Conservation (phyloP, 345 rosid genomes). For the Gossypium arboreum region DNA sequence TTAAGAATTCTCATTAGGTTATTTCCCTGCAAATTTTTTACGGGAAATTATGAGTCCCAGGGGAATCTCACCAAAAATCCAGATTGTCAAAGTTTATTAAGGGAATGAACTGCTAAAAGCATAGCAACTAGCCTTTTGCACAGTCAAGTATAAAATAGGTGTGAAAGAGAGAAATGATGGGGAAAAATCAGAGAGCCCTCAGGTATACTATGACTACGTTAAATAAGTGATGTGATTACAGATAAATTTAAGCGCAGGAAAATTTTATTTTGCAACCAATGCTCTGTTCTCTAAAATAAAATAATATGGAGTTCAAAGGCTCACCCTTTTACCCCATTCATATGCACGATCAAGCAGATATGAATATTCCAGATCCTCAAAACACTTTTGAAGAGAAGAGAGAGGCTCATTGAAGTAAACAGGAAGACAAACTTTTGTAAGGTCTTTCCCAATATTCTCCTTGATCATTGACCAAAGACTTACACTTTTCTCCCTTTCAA, state of each 20-base stretch:
- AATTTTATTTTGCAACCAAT: background rate
- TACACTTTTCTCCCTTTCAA: constrained; percentile 86
- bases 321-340: constrained; percentile 92
- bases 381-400: constrained; percentile 93
- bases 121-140: background rate
- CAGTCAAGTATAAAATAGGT: background rate
- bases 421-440: constrained; percentile 96
- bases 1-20: constrained; percentile 91
- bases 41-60: background rate
- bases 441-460: constrained; percentile 99
- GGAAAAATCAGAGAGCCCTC: background rate
- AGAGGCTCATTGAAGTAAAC: constrained; percentile 98
- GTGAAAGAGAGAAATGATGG: background rate
- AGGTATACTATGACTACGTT: background rate
- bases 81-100: background rate
- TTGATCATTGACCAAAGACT: constrained; percentile 99
- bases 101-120: background rate
- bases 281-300: background rate
- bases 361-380: constrained; percentile 95
- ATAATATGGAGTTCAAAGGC: constrained; percentile 19
- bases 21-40: constrained; percentile 66
- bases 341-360: constrained; percentile 84
- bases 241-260: background rate
- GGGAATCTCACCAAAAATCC: constrained; percentile 2
- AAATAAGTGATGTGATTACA: background rate